Percentiles rank a stretch among this genome's conserved stretches.
Evolutionary conservation across 139 green algal species (phyloP).

Genomic region (Chlorella vulgaris): DNA sequence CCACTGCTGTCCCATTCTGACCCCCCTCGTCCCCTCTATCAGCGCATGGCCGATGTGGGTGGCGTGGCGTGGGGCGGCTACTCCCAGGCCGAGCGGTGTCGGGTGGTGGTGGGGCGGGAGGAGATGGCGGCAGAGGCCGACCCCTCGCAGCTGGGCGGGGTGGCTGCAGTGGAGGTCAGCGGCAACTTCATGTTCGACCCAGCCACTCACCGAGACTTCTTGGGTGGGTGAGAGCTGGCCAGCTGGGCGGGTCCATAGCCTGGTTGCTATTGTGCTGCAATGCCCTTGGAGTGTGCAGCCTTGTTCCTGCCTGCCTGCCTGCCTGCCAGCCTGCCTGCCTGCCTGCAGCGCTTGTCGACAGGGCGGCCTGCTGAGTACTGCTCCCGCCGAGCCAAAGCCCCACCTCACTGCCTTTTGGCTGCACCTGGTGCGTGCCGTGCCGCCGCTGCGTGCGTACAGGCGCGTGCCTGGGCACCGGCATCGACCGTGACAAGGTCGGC

Average conservation of each 20-base stretch:
- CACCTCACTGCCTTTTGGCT: not conserved
- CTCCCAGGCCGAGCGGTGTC: constrained; percentile 64
- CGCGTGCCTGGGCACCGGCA: constrained; percentile 73
- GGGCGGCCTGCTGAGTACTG: too few relatives aligned
- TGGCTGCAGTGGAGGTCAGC: constrained; percentile 67
- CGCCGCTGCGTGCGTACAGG: not conserved
- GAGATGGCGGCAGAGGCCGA: constrained; percentile 54
- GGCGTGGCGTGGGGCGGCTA: constrained; percentile 74
- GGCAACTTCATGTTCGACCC: constrained; percentile 82
- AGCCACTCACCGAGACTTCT: constrained; percentile 80
- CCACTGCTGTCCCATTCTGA: not conserved
- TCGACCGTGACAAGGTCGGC: constrained; percentile 57
- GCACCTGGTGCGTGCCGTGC: not conserved
- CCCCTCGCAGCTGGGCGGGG: constrained; percentile 37
- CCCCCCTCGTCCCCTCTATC: not conserved
- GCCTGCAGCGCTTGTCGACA: too few relatives aligned
- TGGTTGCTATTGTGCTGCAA: not conserved
- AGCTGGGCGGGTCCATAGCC: not conserved
- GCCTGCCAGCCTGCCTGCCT: too few relatives aligned
- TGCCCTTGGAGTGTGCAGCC: too few relatives aligned
- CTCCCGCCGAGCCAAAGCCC: too few relatives aligned
- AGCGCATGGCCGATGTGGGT: constrained; percentile 46
- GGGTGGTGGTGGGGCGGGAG: constrained; percentile 60
- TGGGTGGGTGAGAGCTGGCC: constrained; percentile 49
- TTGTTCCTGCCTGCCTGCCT: too few relatives aligned